phyloP scores from a whole-genome alignment of 805 yeast genomes.

The Wickerhamomyces ciferrii region DNA sequence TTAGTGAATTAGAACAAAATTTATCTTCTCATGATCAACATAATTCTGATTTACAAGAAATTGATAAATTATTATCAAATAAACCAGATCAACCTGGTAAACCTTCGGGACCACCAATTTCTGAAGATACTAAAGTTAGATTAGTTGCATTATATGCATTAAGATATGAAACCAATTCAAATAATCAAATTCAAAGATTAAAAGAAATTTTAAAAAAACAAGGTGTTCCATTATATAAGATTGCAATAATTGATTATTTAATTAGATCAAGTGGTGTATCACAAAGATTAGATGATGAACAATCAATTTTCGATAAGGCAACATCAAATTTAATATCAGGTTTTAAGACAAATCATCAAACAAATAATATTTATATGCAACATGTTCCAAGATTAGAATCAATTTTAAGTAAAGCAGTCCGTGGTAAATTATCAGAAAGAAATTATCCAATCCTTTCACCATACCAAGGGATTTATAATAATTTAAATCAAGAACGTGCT shows the following conservation, averaged over 20 bases:
- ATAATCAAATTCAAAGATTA: conserved; percentile 36
- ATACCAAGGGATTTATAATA: conserved; percentile 12
- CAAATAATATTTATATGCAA: conserved; percentile 84
- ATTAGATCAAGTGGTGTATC: conserved; percentile 38
- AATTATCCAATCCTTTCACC: conserved; percentile 41
- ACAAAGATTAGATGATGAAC: conserved; percentile 35
- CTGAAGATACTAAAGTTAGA: conserved; percentile 59
- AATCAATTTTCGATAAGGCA: conserved; percentile 22
- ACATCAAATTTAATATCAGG: conserved; percentile 26
- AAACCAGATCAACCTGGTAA: conserved; percentile 19
- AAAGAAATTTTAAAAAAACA: conserved; percentile 31
- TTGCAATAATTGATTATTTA: conserved; percentile 30
- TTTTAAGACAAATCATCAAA: conserved; percentile 30
- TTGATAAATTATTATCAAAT: conserved; percentile 49
- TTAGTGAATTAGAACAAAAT: conserved; percentile 87
- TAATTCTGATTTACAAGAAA: conserved; percentile 45
- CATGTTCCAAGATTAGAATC: conserved; percentile 69
- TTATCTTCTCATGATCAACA: conserved; percentile 64
- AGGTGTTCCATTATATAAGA: conserved; percentile 23
- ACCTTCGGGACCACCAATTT: conserved; percentile 31
- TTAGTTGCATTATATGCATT: conserved; percentile 70
- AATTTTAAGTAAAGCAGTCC: conserved; percentile 27
- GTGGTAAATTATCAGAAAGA: conserved; percentile 27
- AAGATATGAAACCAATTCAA: conserved; percentile 53
- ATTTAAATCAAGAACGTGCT: conserved; percentile 28